Conservation (phyloP, 352 stramenopile species). For the Pythium dissotocum region DNA sequence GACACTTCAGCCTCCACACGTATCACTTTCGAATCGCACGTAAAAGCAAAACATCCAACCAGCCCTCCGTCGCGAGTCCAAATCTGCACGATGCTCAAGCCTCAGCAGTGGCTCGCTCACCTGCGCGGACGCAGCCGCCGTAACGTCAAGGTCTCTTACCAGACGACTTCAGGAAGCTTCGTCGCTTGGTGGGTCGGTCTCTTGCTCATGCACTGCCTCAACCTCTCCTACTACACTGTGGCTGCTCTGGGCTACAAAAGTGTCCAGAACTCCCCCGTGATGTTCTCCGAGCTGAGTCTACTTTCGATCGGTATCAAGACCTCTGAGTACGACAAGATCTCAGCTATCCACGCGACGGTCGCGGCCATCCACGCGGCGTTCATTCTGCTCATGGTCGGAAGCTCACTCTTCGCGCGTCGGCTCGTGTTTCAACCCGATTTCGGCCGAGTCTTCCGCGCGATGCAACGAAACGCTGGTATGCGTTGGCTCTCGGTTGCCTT, state of each 20-base stretch:
- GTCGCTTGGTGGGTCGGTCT: neutral
- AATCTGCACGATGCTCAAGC: no score
- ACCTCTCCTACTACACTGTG: neutral
- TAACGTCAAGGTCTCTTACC: no score
- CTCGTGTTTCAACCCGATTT: neutral
- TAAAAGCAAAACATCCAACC: no score
- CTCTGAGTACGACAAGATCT: neutral
- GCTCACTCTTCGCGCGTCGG: neutral
- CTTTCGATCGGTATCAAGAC: conserved; percentile 4
- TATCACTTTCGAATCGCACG: no score
- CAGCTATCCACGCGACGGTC: neutral
- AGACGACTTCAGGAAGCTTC: neutral
- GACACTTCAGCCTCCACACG: no score
- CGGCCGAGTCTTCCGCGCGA: neutral
- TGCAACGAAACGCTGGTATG: neutral
- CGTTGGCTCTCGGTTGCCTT: neutral
- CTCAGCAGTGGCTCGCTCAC: no score
- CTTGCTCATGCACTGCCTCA: neutral
- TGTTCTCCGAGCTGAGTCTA: neutral
- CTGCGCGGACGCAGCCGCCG: no score
- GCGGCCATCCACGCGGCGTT: neutral
- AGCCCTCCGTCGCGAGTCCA: no score
- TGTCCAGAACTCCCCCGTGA: neutral
- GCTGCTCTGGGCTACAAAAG: neutral
- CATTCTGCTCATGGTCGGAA: neutral